phyloP scores from a whole-genome alignment of 805 yeast species.

The Metschnikowia picachoensis region DNA sequence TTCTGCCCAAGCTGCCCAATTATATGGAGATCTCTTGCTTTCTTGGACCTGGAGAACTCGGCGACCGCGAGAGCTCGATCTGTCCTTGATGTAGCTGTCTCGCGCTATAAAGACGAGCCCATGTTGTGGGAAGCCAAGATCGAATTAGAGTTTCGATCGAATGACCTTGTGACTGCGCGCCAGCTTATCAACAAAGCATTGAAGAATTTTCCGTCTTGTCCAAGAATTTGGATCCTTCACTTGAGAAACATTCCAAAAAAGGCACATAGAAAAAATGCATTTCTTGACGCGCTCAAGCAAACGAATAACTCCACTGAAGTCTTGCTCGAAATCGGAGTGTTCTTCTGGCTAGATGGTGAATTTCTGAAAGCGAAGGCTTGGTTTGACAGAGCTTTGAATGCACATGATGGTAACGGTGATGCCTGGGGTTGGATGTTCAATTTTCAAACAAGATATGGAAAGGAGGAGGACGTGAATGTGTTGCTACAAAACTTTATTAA shows the following conservation, averaged over 20 bases:
- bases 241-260: conserved; percentile 45
- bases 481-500: conserved; percentile 1
- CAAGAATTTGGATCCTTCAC: conserved; percentile 63
- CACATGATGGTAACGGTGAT: conserved; percentile 65
- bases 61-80: conserved; percentile 63
- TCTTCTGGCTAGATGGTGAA: conserved; percentile 65
- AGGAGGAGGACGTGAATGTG: background rate
- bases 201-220: conserved; percentile 52
- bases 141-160: conserved; percentile 49
- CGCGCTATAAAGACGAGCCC: conserved; percentile 47
- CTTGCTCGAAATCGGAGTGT: conserved; percentile 59
- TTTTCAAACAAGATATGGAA: conserved; percentile 11
- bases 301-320: conserved; percentile 61
- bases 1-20: conserved; percentile 38
- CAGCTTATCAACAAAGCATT: conserved; percentile 56
- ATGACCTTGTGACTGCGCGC: conserved; percentile 50
- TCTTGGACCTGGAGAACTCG: conserved; percentile 38
- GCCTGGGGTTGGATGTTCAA: conserved; percentile 63
- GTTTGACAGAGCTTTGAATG: conserved; percentile 64
- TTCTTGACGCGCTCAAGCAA: conserved; percentile 65
- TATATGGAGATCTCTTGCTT: conserved; percentile 56
- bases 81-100: conserved; percentile 60
- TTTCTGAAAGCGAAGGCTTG: conserved; percentile 62
- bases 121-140: conserved; percentile 57
- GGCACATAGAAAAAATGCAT: conserved; percentile 52